Base-by-base conservation (phyloP, 495 filamentous ascomycete genomes). In the Neurospora cerealis region DNA sequence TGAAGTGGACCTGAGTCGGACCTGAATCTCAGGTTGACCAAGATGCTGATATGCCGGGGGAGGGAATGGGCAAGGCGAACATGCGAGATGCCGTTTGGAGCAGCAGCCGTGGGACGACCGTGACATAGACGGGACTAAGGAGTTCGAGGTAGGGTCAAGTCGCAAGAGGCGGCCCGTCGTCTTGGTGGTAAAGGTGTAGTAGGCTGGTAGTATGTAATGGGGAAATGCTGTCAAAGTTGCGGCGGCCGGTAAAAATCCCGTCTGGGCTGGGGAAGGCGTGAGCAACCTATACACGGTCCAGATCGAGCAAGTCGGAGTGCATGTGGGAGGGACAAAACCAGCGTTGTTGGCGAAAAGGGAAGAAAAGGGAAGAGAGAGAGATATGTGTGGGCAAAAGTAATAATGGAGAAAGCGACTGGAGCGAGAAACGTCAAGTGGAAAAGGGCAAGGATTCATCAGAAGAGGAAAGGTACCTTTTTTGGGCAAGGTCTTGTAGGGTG, bases 381-480 rank as follows among this genome's bases (percentile, higher is more conserved):
- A 32, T 34, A 77, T 79, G 75, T 78, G 80, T 80, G 80, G 77
- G 80, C 74, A 73, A 77, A 75, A 71, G 79, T 79, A 76, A 84
- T 80, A 77, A 85, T 80, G 78, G 84, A 81, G 73, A 83, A 81
- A 34, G 80, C 75, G 71, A 78, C 72, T 46, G 46, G 73, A 71
- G 78, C 71, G 71, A 75, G 78, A 77, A 77, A 76, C 76, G 76
- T 77, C 79, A 77, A 36, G 74, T 72, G 69, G 69, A 39, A 73
- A 54, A 39, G 71, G 71, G 72, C 73, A 77, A 75, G 78, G 69
- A 71, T 66, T 66, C 54, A 66, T 66, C 54, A 66, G 54, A 66
- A 62, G 54, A 71, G 69, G 72, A 66, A 72, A 44, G 69, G 70
- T 37, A 77, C 54, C 54, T 66, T 66, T 62, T 66, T 36, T 66